A percentile compares a stretch with the other conserved stretches of the same genome.
Evolutionary conservation across 805 yeast genomes (phyloP).

Genomic region (Candida morakotiae): DNA sequence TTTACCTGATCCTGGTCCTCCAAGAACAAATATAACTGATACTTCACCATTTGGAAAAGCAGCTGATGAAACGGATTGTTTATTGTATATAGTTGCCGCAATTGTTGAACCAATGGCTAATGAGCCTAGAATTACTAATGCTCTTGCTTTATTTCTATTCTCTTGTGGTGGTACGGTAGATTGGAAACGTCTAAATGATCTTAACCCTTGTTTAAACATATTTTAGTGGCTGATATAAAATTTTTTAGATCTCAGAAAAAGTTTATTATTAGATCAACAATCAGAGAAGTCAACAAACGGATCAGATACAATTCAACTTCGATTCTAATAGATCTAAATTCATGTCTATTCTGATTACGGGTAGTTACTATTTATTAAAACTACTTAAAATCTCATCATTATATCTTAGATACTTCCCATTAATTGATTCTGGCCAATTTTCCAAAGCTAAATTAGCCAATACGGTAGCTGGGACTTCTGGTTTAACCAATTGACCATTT

Average conservation of each 20-base stretch:
- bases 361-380: slow-evolving; percentile 3
- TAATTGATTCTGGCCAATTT: slow-evolving; percentile 54
- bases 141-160: slow-evolving; percentile 17
- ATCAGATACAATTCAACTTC: too few species aligned
- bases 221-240: neutral
- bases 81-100: slow-evolving; percentile 35
- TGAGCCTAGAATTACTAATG: slow-evolving; percentile 30
- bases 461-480: slow-evolving; percentile 68
- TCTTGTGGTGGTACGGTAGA: slow-evolving; percentile 12
- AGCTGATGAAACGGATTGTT: slow-evolving; percentile 12
- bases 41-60: slow-evolving; percentile 58
- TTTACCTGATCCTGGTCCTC: slow-evolving; percentile 98
- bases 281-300: too few species aligned
- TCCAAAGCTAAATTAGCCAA: slow-evolving; percentile 61
- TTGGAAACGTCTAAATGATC: slow-evolving; percentile 6
- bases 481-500: slow-evolving; percentile 55
- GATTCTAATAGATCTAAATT: too few species aligned
- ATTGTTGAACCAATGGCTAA: slow-evolving; percentile 52
- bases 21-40: slow-evolving; percentile 83
- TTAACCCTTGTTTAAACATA: slow-evolving; percentile 2
- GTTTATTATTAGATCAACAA: neutral
- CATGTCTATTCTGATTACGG: too few species aligned
- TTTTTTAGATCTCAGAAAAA: too few species aligned
- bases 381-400: slow-evolving; percentile 34
- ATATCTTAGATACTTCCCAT: slow-evolving; percentile 68